A percentile compares a stretch with the other conserved stretches of the same genome.
Evolutionary conservation across 73 alveolate genomes (phyloP).

Genomic region (Paramecium sonneborni): DNA sequence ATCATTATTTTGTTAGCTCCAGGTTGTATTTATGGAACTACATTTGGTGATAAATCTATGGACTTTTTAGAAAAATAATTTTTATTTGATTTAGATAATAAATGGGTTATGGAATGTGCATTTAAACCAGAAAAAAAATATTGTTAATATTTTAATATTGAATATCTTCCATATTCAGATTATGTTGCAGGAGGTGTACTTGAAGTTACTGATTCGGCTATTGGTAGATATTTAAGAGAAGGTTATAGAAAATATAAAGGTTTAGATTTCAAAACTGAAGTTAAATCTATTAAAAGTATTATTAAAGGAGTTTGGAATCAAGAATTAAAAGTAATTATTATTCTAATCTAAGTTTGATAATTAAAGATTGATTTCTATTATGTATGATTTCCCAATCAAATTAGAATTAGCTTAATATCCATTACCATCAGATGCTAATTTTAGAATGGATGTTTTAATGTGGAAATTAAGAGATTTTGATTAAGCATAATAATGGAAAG

Average conservation of each 20-base stretch:
- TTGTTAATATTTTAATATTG: background rate
- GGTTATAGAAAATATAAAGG: conserved; percentile 63
- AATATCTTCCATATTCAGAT: conserved; percentile 13
- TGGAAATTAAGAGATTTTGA: conserved; percentile 59
- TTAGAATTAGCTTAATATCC: conserved; percentile 57
- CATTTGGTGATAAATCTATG: conserved; percentile 68
- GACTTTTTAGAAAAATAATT: conserved; percentile 43
- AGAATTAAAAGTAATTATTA: background rate
- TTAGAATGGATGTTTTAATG: conserved; percentile 59
- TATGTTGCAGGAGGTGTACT: conserved; percentile 65
- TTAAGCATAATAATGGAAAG: conserved; percentile 53
- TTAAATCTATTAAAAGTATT: background rate
- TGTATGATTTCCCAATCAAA: conserved; percentile 55
- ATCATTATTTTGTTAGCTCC: conserved; percentile 46
- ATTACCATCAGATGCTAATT: conserved; percentile 68
- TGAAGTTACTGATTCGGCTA: conserved; percentile 54
- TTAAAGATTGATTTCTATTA: background rate
- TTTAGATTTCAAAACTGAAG: conserved; percentile 52
- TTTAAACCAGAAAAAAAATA: conserved; percentile 63
- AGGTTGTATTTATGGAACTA: conserved; percentile 63
- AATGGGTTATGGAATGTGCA: conserved; percentile 36
- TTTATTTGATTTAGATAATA: conserved; percentile 24
- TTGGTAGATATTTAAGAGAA: conserved; percentile 20
- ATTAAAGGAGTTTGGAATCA: conserved; percentile 57
- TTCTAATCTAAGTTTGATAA: conserved; percentile 9